Percentiles rank a stretch among this genome's conserved stretches.
Evolutionary conservation across 176 grass and related monocot genomes (phyloP).

Genomic region (Juncus effusus): DNA sequence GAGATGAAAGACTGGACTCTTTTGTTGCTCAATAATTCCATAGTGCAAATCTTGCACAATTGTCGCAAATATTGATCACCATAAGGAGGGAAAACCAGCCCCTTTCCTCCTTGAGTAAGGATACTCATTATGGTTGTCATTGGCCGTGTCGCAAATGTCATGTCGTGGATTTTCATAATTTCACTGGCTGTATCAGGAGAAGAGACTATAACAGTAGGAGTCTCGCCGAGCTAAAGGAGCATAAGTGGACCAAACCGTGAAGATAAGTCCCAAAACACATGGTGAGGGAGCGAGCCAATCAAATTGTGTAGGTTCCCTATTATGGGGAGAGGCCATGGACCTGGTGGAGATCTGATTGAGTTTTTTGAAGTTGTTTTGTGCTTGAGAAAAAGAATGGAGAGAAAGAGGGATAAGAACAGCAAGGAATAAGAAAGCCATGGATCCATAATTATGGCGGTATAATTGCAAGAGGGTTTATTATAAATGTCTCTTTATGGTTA

Average conservation of each 20-base stretch:
- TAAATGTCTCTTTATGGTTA: no score
- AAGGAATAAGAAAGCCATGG: background rate
- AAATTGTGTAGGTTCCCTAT: slow-evolving; percentile 40
- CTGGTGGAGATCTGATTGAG: slow-evolving; percentile 16
- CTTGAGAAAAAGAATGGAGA: slow-evolving; percentile 11
- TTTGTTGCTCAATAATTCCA: slow-evolving; percentile 30
- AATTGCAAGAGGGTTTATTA: no score
- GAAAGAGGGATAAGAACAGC: slow-evolving; percentile 20
- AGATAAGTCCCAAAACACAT: slow-evolving; percentile 25
- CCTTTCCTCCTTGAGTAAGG: slow-evolving; percentile 15
- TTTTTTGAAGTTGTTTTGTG: background rate
- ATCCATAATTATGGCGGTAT: background rate
- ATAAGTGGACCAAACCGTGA: slow-evolving; percentile 19
- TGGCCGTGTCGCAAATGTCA: slow-evolving; percentile 23
- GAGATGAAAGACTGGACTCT: slow-evolving; percentile 28
- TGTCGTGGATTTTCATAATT: slow-evolving; percentile 31
- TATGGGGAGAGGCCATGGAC: slow-evolving; percentile 32
- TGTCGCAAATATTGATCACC: slow-evolving; percentile 30
- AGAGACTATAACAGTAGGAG: slow-evolving; percentile 28
- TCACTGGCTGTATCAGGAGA: slow-evolving; percentile 12
- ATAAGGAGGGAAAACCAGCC: slow-evolving; percentile 19
- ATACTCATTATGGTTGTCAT: background rate
- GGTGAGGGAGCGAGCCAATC: slow-evolving; percentile 8
- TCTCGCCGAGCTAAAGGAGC: slow-evolving; percentile 32
- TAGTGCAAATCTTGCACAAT: slow-evolving; percentile 32